phyloP scores from a whole-genome alignment of 23 red algal species.

The Chondrus crispus region DNA sequence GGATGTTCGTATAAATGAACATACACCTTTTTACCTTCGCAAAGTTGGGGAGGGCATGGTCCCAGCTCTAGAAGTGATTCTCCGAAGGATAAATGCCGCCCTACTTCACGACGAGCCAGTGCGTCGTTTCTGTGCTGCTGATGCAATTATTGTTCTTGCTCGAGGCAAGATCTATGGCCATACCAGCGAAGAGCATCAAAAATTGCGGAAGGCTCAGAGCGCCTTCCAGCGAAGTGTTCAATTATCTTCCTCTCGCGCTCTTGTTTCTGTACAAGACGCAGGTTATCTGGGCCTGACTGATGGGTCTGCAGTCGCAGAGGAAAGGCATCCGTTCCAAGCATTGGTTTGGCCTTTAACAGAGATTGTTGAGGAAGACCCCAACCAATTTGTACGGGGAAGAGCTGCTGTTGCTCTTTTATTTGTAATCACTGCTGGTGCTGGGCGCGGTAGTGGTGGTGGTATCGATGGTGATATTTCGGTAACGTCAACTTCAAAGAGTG shows the following conservation, averaged over 20 bases:
- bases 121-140: slow-evolving; percentile 59
- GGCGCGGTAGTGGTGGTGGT: slow-evolving; percentile 22
- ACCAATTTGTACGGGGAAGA: slow-evolving; percentile 43
- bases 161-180: slow-evolving; percentile 69
- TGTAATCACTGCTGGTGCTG: slow-evolving; percentile 64
- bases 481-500: slow-evolving; percentile 12
- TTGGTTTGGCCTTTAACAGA: slow-evolving; percentile 60
- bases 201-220: slow-evolving; percentile 14
- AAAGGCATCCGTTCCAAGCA: slow-evolving; percentile 50
- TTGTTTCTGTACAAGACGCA: neutral
- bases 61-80: slow-evolving; percentile 57
- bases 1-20: slow-evolving; percentile 1
- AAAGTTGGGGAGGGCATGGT: slow-evolving; percentile 66
- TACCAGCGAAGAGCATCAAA: slow-evolving; percentile 44
- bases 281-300: neutral
- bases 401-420: slow-evolving; percentile 66
- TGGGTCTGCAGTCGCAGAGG: neutral
- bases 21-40: slow-evolving; percentile 78
- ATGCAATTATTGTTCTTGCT: slow-evolving; percentile 50
- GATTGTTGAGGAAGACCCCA: slow-evolving; percentile 74
- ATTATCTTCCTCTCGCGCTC: slow-evolving; percentile 17
- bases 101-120: slow-evolving; percentile 70
- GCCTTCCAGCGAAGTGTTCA: neutral
- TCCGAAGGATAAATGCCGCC: slow-evolving; percentile 64
- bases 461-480: slow-evolving; percentile 10